Evolutionary conservation across 2,329 filamentous ascomycete species (phyloP).

Genomic region (Trichoderma afroharzianum): DNA sequence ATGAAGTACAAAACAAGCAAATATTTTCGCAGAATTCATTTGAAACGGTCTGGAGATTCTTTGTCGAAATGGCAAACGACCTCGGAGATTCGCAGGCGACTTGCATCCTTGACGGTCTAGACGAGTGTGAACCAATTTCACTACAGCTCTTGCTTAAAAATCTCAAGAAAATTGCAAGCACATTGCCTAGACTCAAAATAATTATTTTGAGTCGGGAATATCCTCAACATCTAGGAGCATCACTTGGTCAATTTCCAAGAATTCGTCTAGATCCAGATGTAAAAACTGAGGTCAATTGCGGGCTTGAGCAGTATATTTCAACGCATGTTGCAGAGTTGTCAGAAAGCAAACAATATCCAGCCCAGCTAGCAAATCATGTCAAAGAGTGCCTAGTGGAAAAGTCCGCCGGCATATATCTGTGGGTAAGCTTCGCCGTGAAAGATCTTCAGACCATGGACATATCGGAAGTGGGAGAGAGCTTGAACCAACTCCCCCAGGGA

Average conservation of each 20-base stretch:
- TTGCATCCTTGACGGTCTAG: not conserved
- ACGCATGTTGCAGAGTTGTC: not conserved
- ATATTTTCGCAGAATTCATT: not conserved
- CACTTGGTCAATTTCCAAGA: not conserved
- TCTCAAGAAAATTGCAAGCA: not conserved
- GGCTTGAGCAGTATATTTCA: not conserved
- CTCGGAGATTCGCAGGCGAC: not conserved
- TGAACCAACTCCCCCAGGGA: not conserved
- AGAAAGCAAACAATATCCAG: not conserved
- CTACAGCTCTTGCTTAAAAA: not conserved
- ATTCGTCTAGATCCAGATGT: not conserved
- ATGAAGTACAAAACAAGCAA: not conserved
- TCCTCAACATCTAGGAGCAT: not conserved
- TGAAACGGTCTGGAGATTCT: not conserved
- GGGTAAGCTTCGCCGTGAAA: not conserved
- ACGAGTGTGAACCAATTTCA: not conserved
- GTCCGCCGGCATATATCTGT: not conserved
- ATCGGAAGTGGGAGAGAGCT: not conserved
- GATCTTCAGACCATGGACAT: not conserved
- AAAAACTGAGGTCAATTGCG: not conserved
- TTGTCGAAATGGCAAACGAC: not conserved
- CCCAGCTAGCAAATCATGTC: not conserved
- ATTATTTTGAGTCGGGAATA: not conserved
- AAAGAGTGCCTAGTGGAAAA: not conserved
- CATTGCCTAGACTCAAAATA: not conserved